phyloP scores from a whole-genome alignment of 129 eudicot genomes.

The Pseudognaphalium luteoalbum region DNA sequence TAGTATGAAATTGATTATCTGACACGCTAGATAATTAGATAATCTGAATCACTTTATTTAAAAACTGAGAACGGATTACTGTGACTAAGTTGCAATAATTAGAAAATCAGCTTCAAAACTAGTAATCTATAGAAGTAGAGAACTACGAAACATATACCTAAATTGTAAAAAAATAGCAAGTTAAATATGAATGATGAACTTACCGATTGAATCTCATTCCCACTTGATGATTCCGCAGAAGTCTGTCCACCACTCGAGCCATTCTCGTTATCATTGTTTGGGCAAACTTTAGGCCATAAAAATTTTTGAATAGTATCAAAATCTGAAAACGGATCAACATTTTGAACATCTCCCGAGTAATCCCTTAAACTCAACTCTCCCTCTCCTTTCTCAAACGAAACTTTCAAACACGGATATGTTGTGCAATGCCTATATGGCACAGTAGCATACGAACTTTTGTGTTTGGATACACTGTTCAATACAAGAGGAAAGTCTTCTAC shows the following conservation, averaged over 20 bases:
- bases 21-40: not conserved
- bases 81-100: not conserved
- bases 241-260: constrained; percentile 34
- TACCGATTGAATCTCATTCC: constrained; percentile 42
- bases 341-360: constrained; percentile 52
- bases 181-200: constrained; percentile 32
- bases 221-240: constrained; percentile 30
- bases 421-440: constrained; percentile 66
- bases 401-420: constrained; percentile 65
- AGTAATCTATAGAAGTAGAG: constrained; percentile 12
- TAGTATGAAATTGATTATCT: not conserved
- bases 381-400: constrained; percentile 67
- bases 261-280: constrained; percentile 29
- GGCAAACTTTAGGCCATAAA: constrained; percentile 62
- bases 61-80: not conserved
- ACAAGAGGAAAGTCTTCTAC: constrained; percentile 76
- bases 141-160: constrained; percentile 6
- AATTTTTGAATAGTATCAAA: constrained; percentile 65
- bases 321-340: constrained; percentile 76
- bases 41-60: not conserved
- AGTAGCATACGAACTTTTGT: constrained; percentile 65
- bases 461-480: constrained; percentile 41
- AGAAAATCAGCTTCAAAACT: not conserved
- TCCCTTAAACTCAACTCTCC: constrained; percentile 55
- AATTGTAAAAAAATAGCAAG: constrained; percentile 1